phyloP scores from a whole-genome alignment of 768 basidiomycete species.

The Amylocystis lapponica region DNA sequence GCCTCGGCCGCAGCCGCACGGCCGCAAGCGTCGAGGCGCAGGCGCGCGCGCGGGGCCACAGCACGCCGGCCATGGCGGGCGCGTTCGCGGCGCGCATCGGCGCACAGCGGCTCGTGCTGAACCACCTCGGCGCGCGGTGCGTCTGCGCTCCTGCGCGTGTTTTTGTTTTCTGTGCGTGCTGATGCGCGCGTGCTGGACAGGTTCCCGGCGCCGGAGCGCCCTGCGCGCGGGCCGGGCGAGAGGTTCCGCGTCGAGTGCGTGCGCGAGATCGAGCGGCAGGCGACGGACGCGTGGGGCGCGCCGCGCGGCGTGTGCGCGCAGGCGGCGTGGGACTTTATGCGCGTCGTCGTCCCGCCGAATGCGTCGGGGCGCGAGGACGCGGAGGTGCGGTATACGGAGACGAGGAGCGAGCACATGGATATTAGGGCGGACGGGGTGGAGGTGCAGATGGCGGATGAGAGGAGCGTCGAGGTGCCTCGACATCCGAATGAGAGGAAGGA shows the following conservation, averaged over 20 bases:
- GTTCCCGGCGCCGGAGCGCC: slow-evolving; percentile 18
- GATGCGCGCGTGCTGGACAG: slow-evolving; percentile 6
- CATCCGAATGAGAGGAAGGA: too few species aligned
- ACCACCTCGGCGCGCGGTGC: slow-evolving; percentile 68
- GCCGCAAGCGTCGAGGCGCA: slow-evolving; percentile 35
- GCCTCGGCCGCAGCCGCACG: slow-evolving; percentile 32
- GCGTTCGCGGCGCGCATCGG: slow-evolving; percentile 57
- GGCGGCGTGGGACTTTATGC: slow-evolving; percentile 50
- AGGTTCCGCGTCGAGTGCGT: slow-evolving; percentile 18
- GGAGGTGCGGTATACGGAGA: too few species aligned
- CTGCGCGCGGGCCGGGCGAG: slow-evolving; percentile 2
- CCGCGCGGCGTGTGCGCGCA: slow-evolving; percentile 31
- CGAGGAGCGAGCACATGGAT: too few species aligned
- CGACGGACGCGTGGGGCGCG: slow-evolving; percentile 20
- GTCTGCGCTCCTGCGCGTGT: not conserved
- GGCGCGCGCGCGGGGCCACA: slow-evolving; percentile 67
- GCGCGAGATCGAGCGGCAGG: slow-evolving; percentile 27
- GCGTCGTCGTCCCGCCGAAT: slow-evolving; percentile 15
- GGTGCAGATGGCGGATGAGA: too few species aligned
- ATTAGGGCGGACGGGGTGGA: too few species aligned
- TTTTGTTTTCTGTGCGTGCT: not conserved
- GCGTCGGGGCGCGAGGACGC: not conserved
- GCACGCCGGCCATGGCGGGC: slow-evolving; percentile 75
- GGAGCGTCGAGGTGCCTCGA: too few species aligned
- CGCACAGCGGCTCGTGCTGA: slow-evolving; percentile 61